Evolutionary conservation across 345 rosid genomes (phyloP).

Genomic region (Salix brachista): DNA sequence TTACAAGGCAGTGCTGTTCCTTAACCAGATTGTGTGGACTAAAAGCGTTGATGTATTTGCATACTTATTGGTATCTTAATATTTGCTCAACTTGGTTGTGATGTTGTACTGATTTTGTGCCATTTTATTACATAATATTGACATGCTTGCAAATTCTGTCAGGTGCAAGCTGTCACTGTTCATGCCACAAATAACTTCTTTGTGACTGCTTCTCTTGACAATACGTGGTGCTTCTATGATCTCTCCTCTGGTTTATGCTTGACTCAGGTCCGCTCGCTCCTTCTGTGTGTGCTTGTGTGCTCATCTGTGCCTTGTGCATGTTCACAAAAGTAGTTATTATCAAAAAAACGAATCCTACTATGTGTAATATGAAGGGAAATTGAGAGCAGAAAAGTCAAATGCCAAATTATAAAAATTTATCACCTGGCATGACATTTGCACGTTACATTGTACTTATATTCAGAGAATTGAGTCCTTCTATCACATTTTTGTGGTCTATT

Average conservation of each 20-base stretch:
- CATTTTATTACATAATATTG: background rate
- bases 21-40: background rate
- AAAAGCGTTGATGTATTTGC: background rate
- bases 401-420: background rate
- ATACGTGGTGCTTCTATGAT: conserved; percentile 94
- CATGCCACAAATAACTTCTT: conserved; percentile 95
- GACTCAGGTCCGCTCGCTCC: conserved; percentile 57
- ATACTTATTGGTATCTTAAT: background rate
- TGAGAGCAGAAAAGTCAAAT: background rate
- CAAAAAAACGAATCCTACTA: background rate
- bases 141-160: conserved; percentile 18
- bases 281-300: background rate
- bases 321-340: background rate
- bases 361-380: background rate
- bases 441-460: background rate
- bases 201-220: conserved; percentile 92
- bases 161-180: conserved; percentile 96
- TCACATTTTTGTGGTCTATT: background rate
- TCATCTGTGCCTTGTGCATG: background rate
- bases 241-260: conserved; percentile 81
- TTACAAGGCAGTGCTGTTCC: background rate
- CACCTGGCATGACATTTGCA: too few species aligned
- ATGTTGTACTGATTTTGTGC: background rate
- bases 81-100: background rate
- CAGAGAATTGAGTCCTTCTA: background rate